Evolutionary conservation across 1,139 yeast genomes (phyloP).

Genomic region (Magnusiomyces fungicola): DNA sequence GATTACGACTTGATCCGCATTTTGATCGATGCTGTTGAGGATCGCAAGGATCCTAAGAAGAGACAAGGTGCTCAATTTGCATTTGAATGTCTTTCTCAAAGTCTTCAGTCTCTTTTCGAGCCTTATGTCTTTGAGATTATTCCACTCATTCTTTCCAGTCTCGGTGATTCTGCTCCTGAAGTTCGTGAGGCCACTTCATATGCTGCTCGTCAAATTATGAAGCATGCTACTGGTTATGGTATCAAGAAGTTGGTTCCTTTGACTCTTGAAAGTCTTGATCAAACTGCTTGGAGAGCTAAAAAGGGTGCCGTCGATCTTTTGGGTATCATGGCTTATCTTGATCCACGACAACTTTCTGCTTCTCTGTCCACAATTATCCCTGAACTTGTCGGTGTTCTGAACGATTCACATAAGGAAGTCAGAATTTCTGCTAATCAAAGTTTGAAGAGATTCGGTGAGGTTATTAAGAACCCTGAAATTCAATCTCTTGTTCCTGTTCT

Average conservation of each 20-base stretch:
- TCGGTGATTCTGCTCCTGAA: constrained; percentile 80
- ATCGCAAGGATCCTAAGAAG: constrained; percentile 62
- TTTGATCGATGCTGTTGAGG: constrained; percentile 81
- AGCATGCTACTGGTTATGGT: constrained; percentile 85
- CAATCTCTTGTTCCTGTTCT: constrained; percentile 83
- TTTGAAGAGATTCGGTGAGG: constrained; percentile 89
- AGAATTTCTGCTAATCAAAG: constrained; percentile 91
- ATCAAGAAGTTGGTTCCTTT: constrained; percentile 86
- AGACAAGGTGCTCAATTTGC: constrained; percentile 89
- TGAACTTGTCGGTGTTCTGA: constrained; percentile 89
- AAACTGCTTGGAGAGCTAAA: constrained; percentile 92
- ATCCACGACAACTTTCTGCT: constrained; percentile 86
- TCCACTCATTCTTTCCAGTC: constrained; percentile 68
- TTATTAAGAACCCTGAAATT: constrained; percentile 94
- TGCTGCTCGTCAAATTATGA: constrained; percentile 87
- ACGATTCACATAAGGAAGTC: constrained; percentile 94
- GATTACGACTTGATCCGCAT: constrained; percentile 70
- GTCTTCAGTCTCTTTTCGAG: constrained; percentile 72
- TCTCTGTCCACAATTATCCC: constrained; percentile 89
- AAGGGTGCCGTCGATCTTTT: constrained; percentile 93
- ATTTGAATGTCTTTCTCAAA: constrained; percentile 73
- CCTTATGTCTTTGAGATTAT: constrained; percentile 88
- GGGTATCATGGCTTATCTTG: constrained; percentile 97
- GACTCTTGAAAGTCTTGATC: constrained; percentile 79
- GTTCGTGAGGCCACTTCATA: constrained; percentile 85